Evolutionary conservation across 2,329 filamentous ascomycete species (phyloP).

Genomic region (Aciculosporium take): DNA sequence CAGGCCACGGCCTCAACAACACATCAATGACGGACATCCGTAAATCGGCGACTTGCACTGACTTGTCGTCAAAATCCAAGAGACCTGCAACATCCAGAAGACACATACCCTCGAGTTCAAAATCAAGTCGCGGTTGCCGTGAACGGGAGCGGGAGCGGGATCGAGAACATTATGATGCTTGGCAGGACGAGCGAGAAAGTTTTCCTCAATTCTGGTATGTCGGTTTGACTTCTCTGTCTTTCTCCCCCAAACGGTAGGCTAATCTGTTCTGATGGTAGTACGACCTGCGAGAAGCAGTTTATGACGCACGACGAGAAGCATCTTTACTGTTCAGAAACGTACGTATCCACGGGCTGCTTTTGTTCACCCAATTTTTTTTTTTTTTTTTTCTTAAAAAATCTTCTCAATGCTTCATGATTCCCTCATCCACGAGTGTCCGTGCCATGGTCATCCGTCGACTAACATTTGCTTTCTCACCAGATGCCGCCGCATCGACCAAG

Average conservation of each 20-base stretch:
- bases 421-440: too few species aligned
- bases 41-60: conserved; percentile 31
- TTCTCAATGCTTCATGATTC: not conserved
- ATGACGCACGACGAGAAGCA: conserved; percentile 40
- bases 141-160: conserved; percentile 38
- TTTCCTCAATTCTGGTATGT: conserved; percentile 53
- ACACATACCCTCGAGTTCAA: conserved; percentile 26
- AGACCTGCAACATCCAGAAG: conserved; percentile 32
- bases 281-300: conserved; percentile 55
- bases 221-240: not conserved
- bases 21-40: conserved; percentile 41
- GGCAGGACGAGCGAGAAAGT: conserved; percentile 45
- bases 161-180: conserved; percentile 30
- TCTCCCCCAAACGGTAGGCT: not conserved
- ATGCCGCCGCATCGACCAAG: conserved; percentile 40
- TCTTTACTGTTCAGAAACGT: conserved; percentile 51
- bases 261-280: conserved; percentile 26
- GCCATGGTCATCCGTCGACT: too few species aligned
- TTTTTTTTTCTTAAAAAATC: not conserved
- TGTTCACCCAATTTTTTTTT: not conserved
- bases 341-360: conserved; percentile 18
- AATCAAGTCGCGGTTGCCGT: conserved; percentile 35
- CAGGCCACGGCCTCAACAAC: conserved; percentile 37
- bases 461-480: too few species aligned
- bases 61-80: conserved; percentile 30